phyloP scores from a whole-genome alignment of 164 flowering plant species.

The Pachysandra terminalis region DNA sequence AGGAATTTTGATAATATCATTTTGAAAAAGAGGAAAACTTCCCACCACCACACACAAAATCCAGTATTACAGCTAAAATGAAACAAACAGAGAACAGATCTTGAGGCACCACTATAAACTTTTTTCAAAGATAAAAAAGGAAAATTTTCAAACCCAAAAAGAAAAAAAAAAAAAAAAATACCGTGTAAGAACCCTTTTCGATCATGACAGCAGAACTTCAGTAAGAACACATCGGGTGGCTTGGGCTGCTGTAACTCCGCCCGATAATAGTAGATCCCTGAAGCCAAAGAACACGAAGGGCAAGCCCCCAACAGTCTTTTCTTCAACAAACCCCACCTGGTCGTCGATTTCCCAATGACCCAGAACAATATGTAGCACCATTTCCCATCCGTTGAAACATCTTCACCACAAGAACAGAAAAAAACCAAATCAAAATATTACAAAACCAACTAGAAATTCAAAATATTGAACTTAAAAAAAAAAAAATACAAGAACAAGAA shows the following conservation, averaged over 20 bases:
- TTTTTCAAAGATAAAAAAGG: not conserved
- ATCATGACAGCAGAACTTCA: constrained; percentile 55
- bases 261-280: constrained; percentile 39
- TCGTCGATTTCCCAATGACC: constrained; percentile 43
- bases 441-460: constrained; percentile 3
- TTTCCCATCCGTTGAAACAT: constrained; percentile 71
- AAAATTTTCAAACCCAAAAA: not conserved
- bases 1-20: no score
- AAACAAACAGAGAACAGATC: no score
- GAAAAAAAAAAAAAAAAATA: not conserved
- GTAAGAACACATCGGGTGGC: constrained; percentile 59
- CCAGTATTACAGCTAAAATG: no score
- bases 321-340: constrained; percentile 62
- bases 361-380: constrained; percentile 78
- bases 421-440: not conserved
- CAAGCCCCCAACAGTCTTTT: constrained; percentile 53
- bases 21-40: no score
- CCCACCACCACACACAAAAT: no score
- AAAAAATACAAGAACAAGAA: not conserved
- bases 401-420: constrained; percentile 31
- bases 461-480: not conserved
- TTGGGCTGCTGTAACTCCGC: constrained; percentile 39
- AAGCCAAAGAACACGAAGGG: constrained; percentile 59
- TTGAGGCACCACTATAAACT: no score
- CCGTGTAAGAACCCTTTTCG: constrained; percentile 68